These are phyloP conservation scores for Colletotrichum cordylinicola DNA, from an alignment of 2,329 filamentous ascomycete genomes.

Conservation along the genomic window DNA sequence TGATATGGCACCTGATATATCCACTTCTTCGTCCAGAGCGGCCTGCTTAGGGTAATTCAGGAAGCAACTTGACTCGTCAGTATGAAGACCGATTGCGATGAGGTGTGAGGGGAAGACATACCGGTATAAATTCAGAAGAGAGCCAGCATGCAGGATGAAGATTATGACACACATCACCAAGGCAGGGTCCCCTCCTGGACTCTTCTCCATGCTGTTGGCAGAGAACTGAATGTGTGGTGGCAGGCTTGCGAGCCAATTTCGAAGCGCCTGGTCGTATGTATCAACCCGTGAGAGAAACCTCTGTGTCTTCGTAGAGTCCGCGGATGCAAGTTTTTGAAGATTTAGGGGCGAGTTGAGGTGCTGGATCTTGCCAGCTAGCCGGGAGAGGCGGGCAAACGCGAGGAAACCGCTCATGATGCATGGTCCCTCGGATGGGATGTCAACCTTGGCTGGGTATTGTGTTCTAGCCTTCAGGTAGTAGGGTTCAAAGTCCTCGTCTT, in stretches of 20 bases:
- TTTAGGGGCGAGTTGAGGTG: not conserved
- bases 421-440: not conserved
- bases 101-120: not conserved
- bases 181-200: not conserved
- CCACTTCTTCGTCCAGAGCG: not conserved
- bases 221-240: slow-evolving; percentile 32
- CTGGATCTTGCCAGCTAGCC: not conserved
- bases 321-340: not conserved
- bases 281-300: slow-evolving; percentile 6
- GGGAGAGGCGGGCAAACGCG: not conserved
- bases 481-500: slow-evolving; percentile 29
- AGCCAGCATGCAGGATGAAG: not conserved
- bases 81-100: not conserved
- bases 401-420: not conserved
- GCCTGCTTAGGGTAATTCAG: not conserved
- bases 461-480: not conserved
- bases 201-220: slow-evolving; percentile 19
- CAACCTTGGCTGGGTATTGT: not conserved
- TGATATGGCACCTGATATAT: not conserved
- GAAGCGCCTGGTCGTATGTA: slow-evolving; percentile 22
- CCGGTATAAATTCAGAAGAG: not conserved
- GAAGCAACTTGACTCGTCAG: not conserved
- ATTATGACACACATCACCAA: not conserved
- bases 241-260: slow-evolving; percentile 25
- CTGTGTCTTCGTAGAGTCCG: not conserved